Evolutionary conservation across 2,329 filamentous ascomycete genomes (phyloP), one percentile per base, ranked within the genome.

Genomic region (Calycina herbarum): DNA sequence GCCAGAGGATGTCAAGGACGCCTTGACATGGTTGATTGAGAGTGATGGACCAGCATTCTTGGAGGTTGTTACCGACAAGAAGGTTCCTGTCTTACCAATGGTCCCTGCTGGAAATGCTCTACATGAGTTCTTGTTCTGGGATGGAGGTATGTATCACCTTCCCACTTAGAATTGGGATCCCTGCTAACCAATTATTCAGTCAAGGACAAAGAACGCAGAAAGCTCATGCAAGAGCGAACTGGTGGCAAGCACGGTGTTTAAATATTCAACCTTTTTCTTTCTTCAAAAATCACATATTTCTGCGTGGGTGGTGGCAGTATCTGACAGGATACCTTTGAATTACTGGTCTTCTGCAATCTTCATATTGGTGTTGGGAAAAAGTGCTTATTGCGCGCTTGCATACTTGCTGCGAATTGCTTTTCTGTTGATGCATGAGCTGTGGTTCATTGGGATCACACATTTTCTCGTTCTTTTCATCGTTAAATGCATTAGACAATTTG

Each of bases 1-100:
- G 78, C 89, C 93, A 0, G 88, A 88, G 3, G 93, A 97, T 66
- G 85, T 96, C 5, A 85, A 89, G 65, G 90, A 90, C 58, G 88
- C 86, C 74, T 83, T 99, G 69, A 87, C 90, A 79, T 97, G 95
- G 93, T 85, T 98, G 77, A 91, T 98, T 72, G 86, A 93, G 74
- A 88, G 86, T 5, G 91, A 97, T 35, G 95, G 94, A n/a, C 95
- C 95, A 24, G 94, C 94, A 51, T 85, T 98, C 69, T 83, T 99
- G 67, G 94, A 98, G 81, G 90, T 99, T 63, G 85, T 97, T 62
- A 95, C 92, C 3, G 95, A 98, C 78, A 90, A 89, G 81, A 90
- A 95, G 86, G 90, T 95, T 31, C 94, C 94, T 58, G 94, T 99
- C n/a, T 82, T 98, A 75, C 95, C 95, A 45, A 98, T 98, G 95